A percentile compares a stretch with the other conserved stretches of the same genome.
phyloP scores from a whole-genome alignment of 352 stramenopile genomes.

The Phytopythium ostracodes region DNA sequence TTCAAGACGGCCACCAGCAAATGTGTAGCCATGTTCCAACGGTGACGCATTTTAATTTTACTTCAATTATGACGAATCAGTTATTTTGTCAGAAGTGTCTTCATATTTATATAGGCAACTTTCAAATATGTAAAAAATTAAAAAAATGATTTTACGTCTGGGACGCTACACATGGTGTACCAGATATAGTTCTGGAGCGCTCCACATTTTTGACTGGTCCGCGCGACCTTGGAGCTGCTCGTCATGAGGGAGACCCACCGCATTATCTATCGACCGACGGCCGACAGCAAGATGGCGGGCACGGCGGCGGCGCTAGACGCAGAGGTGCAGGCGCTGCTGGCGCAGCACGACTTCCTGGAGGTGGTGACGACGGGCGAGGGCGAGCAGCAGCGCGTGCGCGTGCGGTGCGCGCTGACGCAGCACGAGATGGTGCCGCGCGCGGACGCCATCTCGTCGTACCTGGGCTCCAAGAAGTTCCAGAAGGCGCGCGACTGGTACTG shows the following conservation, averaged over 20 bases:
- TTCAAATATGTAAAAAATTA: no score
- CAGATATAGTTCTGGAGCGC: background rate
- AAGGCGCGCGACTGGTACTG: constrained; percentile 88
- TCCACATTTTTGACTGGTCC: constrained; percentile 1
- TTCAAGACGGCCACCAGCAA: no score
- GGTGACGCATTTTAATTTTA: no score
- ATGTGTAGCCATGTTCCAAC: no score
- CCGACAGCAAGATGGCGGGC: background rate
- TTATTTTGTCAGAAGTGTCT: no score
- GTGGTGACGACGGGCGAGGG: constrained; percentile 39
- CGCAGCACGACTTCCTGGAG: constrained; percentile 50
- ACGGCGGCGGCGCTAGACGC: constrained; percentile 20
- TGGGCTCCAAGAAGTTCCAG: constrained; percentile 75
- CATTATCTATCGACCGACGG: background rate
- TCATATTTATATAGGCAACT: no score
- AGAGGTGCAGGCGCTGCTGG: constrained; percentile 38
- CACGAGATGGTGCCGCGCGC: constrained; percentile 74
- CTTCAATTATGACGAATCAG: no score
- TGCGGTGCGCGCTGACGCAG: constrained; percentile 69
- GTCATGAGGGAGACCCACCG: background rate
- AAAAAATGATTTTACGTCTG: background rate
- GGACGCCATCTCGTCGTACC: constrained; percentile 56
- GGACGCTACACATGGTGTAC: background rate
- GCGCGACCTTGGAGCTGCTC: background rate
- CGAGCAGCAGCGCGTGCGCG: constrained; percentile 42